A percentile compares a stretch with the other conserved stretches of the same genome.
Evolutionary conservation across 73 alveolate species (phyloP).

Genomic region (Breviolum minutum): DNA sequence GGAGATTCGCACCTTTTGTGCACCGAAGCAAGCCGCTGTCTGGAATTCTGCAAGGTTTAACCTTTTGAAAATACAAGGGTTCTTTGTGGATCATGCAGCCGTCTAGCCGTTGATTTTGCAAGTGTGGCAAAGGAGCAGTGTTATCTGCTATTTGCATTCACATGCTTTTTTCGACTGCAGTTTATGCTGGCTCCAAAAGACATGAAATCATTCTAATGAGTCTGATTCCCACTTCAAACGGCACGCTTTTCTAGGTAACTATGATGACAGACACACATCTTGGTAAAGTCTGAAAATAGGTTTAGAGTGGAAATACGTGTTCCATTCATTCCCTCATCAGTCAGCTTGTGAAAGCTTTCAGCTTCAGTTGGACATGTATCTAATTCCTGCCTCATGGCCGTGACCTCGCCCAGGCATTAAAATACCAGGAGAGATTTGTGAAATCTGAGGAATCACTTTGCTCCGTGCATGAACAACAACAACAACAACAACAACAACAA

Average conservation of each 20-base stretch:
- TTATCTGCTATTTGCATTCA: not conserved
- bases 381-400: constrained; percentile 9
- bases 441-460: not conserved
- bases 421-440: not conserved
- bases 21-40: constrained; percentile 5
- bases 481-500: too few species aligned
- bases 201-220: not conserved
- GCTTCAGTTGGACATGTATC: not conserved
- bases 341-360: too few species aligned
- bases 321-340: too few species aligned
- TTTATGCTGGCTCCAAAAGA: not conserved
- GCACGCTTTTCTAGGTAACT: too few species aligned
- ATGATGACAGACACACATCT: too few species aligned
- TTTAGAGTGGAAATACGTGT: too few species aligned
- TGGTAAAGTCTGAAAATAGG: too few species aligned
- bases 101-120: too few species aligned
- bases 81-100: not conserved
- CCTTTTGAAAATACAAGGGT: not conserved
- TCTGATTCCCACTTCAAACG: too few species aligned
- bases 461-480: not conserved
- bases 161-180: not conserved
- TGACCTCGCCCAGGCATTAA: constrained; percentile 31
- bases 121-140: too few species aligned
- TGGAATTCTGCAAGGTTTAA: constrained; percentile 5
- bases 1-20: constrained; percentile 24